These are phyloP conservation scores for Phaffia australis DNA, from an alignment of 768 basidiomycete genomes.

Conservation along the genomic window DNA sequence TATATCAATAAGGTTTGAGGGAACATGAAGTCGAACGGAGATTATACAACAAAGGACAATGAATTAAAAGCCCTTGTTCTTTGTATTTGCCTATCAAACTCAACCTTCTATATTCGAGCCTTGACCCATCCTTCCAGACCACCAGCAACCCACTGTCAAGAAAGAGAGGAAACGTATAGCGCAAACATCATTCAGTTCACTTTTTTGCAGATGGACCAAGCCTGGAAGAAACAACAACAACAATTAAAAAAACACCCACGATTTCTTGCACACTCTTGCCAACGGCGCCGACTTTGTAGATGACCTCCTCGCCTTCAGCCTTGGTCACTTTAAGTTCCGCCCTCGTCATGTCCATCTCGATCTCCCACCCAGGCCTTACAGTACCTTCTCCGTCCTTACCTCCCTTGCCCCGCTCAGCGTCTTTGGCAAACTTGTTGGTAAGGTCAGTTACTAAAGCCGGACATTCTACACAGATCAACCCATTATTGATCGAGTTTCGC, in stretches of 20 bases:
- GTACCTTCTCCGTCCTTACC: constrained; percentile 74
- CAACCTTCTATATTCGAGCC: constrained; percentile 28
- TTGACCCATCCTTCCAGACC: constrained; percentile 82
- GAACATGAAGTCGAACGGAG: too few species aligned
- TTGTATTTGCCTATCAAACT: not conserved
- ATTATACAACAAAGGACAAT: too few species aligned
- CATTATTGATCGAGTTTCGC: constrained; percentile 97
- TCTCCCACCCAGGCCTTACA: constrained; percentile 56
- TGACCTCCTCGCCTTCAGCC: constrained; percentile 44
- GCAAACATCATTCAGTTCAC: not conserved
- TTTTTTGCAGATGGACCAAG: not conserved
- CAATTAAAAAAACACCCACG: not conserved
- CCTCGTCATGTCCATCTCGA: constrained; percentile 57
- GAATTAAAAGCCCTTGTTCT: not conserved
- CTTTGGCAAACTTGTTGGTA: constrained; percentile 61
- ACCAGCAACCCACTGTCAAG: constrained; percentile 65
- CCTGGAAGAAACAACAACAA: not conserved
- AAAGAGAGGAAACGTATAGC: not conserved
- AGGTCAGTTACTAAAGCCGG: constrained; percentile 79
- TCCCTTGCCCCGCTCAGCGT: constrained; percentile 64
- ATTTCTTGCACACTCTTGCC: constrained; percentile 94
- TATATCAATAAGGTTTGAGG: too few species aligned
- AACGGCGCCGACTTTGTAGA: constrained; percentile 58
- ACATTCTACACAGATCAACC: constrained; percentile 84
- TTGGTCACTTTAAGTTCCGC: constrained; percentile 55